phyloP scores from a whole-genome alignment of 2,329 filamentous ascomycete species.

The Penicillium corylophilum region DNA sequence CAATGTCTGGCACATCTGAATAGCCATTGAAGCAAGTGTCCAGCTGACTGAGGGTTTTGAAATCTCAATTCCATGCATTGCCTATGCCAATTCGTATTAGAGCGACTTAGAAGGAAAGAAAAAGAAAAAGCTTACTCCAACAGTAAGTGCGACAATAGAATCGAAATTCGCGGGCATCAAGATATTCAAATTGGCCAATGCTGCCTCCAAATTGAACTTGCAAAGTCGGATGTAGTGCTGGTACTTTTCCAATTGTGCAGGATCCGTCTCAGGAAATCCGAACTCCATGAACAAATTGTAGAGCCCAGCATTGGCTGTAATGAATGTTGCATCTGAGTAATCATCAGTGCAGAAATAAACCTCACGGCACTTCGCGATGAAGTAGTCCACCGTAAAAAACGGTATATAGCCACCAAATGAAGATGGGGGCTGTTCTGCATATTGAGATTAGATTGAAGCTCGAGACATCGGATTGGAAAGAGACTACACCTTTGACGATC shows the following conservation, averaged over 20 bases:
- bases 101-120: not conserved
- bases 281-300: conserved; percentile 40
- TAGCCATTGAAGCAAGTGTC: conserved; percentile 60
- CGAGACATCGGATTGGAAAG: not conserved
- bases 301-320: conserved; percentile 40
- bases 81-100: conserved; percentile 38
- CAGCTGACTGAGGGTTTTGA: conserved; percentile 64
- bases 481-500: conserved; percentile 32
- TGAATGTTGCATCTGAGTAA: conserved; percentile 41
- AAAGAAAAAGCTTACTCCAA: conserved; percentile 49
- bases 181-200: conserved; percentile 52
- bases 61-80: conserved; percentile 61
- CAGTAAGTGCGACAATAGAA: conserved; percentile 59
- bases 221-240: conserved; percentile 36
- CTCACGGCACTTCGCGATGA: conserved; percentile 42
- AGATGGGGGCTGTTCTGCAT: conserved; percentile 22
- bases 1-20: conserved; percentile 61
- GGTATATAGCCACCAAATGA: conserved; percentile 32
- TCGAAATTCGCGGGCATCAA: conserved; percentile 56
- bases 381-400: conserved; percentile 33
- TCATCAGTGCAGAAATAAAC: conserved; percentile 47
- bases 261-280: conserved; percentile 21
- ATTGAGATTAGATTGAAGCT: not conserved
- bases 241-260: conserved; percentile 25
- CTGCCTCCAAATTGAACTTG: conserved; percentile 46